Evolutionary conservation across 371 early-diverging fungal species (phyloP).

Genomic region (Lichtheimia ornata): DNA sequence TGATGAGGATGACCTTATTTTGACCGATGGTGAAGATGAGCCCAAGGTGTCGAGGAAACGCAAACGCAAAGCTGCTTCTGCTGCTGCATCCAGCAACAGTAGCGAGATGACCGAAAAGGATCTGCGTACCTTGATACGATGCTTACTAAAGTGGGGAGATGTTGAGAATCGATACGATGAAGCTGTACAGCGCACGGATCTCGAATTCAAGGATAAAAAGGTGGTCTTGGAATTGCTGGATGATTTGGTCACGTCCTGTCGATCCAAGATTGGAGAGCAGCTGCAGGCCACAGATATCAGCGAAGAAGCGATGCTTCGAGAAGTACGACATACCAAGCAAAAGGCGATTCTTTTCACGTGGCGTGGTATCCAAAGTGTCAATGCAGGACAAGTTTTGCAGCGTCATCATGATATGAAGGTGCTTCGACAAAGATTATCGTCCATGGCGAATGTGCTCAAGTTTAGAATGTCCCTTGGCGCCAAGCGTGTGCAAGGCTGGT

Average conservation of each 20-base stretch:
- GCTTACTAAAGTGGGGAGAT: slow-evolving; percentile 82
- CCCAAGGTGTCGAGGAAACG: slow-evolving; percentile 20
- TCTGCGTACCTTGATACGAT: slow-evolving; percentile 75
- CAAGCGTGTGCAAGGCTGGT: slow-evolving; percentile 89
- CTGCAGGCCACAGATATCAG: slow-evolving; percentile 33
- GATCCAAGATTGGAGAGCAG: slow-evolving; percentile 65
- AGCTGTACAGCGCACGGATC: slow-evolving; percentile 78
- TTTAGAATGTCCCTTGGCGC: slow-evolving; percentile 71
- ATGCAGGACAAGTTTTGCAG: slow-evolving; percentile 77
- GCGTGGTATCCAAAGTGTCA: slow-evolving; percentile 79
- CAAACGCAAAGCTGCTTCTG: slow-evolving; percentile 12
- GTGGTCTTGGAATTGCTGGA: slow-evolving; percentile 57
- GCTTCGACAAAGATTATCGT: slow-evolving; percentile 31
- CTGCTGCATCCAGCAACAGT: slow-evolving; percentile 20
- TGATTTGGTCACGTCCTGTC: slow-evolving; percentile 74
- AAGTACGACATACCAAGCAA: slow-evolving; percentile 61
- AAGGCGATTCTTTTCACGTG: slow-evolving; percentile 82
- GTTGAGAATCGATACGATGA: slow-evolving; percentile 76
- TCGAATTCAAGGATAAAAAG: slow-evolving; percentile 69
- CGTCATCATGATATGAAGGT: slow-evolving; percentile 62
- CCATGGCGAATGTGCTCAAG: slow-evolving; percentile 28
- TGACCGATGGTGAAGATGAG: slow-evolving; percentile 25
- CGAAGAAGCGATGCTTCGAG: slow-evolving; percentile 47
- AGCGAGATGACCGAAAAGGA: slow-evolving; percentile 76
- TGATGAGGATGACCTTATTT: slow-evolving; percentile 24